These are phyloP conservation scores for Puccinia brachypodii DNA, from an alignment of 1,284 basidiomycete genomes.

Conservation along the genomic window DNA sequence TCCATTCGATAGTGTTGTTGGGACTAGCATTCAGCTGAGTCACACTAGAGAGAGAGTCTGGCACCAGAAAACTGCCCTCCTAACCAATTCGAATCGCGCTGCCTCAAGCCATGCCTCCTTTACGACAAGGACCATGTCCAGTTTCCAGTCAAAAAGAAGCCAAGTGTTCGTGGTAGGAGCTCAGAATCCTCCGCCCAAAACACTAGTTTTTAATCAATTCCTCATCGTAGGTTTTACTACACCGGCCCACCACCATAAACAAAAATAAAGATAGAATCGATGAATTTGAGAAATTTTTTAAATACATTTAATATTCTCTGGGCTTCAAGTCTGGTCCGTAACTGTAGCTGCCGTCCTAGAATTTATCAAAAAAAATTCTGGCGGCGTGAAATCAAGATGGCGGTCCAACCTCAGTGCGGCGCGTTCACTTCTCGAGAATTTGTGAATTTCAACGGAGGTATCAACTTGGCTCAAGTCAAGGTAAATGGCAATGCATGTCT, in stretches of 20 bases:
- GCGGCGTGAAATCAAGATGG: constrained; percentile 3
- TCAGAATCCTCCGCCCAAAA: too few relatives aligned
- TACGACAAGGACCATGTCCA: too few relatives aligned
- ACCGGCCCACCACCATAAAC: too few relatives aligned
- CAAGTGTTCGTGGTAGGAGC: too few relatives aligned
- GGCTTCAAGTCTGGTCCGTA: neutral
- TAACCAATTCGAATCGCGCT: too few relatives aligned
- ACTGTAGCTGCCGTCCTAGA: neutral
- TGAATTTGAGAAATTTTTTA: neutral
- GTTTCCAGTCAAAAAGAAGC: too few relatives aligned
- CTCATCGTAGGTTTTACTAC: neutral
- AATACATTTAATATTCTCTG: neutral
- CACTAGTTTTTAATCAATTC: neutral
- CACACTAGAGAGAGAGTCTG: too few relatives aligned
- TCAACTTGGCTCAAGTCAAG: constrained; percentile 17
- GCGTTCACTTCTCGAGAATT: neutral
- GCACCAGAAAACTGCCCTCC: too few relatives aligned
- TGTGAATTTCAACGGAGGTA: constrained; percentile 17
- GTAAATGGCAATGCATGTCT: neutral
- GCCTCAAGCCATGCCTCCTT: too few relatives aligned
- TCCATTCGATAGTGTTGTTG: too few relatives aligned
- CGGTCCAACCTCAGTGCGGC: constrained; percentile 12
- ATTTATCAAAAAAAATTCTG: neutral
- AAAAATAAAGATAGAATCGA: neutral
- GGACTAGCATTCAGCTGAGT: too few relatives aligned